A percentile compares a stretch with the other conserved stretches of the same genome.
Evolutionary conservation across 2,329 filamentous ascomycete genomes (phyloP).

Genomic region (Cercospora canescens): DNA sequence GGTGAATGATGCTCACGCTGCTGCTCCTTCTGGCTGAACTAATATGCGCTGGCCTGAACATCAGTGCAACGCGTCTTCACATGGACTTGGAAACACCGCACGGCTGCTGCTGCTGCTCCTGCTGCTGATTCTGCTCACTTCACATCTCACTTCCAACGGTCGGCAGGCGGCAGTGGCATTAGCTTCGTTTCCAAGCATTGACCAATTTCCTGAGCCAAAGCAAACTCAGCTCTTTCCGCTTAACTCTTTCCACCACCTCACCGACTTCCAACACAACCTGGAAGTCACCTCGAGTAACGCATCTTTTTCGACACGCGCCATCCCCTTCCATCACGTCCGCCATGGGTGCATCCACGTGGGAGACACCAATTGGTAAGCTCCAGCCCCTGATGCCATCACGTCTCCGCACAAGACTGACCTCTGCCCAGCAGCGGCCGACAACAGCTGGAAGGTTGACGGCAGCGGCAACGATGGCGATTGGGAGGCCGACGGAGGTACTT

Average conservation of each 20-base stretch:
- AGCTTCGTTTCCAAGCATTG: constrained; percentile 2
- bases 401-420: constrained; percentile 10
- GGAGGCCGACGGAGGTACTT: constrained; percentile 15
- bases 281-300: background rate
- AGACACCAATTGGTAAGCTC: constrained; percentile 24
- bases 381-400: background rate
- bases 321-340: background rate
- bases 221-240: constrained; percentile 4
- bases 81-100: too few relatives aligned
- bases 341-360: constrained; percentile 29
- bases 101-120: too few relatives aligned
- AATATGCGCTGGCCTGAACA: background rate
- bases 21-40: background rate
- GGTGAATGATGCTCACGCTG: background rate
- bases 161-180: constrained; percentile 5
- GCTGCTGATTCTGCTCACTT: constrained; percentile 1
- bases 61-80: background rate
- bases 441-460: constrained; percentile 26
- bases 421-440: constrained; percentile 13
- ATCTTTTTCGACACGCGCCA: background rate
- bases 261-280: constrained; percentile 3
- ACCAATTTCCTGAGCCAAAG: constrained; percentile 2
- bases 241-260: constrained; percentile 2
- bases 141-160: constrained; percentile 1
- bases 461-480: constrained; percentile 15